A percentile compares a stretch with the other conserved stretches of the same genome.
These are phyloP conservation scores for Hydnum rufescens DNA, from an alignment of 768 basidiomycete species.

Conservation along the genomic window DNA sequence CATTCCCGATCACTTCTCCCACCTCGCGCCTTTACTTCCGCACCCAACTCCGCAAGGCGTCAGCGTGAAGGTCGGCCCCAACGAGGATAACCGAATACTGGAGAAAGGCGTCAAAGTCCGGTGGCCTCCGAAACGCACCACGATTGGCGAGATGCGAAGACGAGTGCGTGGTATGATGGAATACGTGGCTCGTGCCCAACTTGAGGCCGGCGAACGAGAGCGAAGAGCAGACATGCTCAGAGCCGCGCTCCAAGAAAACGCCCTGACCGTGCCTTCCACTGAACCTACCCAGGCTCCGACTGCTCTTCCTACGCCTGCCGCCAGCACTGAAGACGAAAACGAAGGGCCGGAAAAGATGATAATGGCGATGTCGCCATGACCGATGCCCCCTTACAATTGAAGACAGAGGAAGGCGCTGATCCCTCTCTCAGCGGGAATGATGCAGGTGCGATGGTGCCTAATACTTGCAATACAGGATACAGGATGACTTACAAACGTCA, in stretches of 20 bases:
- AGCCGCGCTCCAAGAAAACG: neutral
- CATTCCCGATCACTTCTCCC: slow-evolving; percentile 9
- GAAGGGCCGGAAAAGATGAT: no score
- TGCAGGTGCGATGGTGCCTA: no score
- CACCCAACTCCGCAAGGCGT: slow-evolving; percentile 7
- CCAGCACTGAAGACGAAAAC: no score
- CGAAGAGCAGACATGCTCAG: slow-evolving; percentile 6
- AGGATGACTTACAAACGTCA: no score
- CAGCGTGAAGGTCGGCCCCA: slow-evolving; percentile 5
- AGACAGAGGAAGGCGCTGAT: no score
- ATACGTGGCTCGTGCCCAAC: slow-evolving; percentile 9
- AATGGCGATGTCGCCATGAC: no score
- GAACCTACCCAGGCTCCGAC: neutral
- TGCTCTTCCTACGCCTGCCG: neutral
- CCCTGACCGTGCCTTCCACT: neutral
- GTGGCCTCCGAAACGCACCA: slow-evolving; percentile 10
- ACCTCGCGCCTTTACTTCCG: slow-evolving; percentile 9
- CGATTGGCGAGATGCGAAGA: slow-evolving; percentile 10
- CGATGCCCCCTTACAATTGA: no score
- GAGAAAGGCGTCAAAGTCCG: slow-evolving; percentile 10
- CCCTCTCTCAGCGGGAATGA: no score
- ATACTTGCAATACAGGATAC: no score
- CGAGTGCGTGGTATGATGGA: slow-evolving; percentile 10
- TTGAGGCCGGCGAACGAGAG: slow-evolving; percentile 9
- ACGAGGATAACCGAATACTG: slow-evolving; percentile 3